Evolutionary conservation across 2,329 filamentous ascomycete genomes (phyloP).

Genomic region (Fusarium sarcochroum): DNA sequence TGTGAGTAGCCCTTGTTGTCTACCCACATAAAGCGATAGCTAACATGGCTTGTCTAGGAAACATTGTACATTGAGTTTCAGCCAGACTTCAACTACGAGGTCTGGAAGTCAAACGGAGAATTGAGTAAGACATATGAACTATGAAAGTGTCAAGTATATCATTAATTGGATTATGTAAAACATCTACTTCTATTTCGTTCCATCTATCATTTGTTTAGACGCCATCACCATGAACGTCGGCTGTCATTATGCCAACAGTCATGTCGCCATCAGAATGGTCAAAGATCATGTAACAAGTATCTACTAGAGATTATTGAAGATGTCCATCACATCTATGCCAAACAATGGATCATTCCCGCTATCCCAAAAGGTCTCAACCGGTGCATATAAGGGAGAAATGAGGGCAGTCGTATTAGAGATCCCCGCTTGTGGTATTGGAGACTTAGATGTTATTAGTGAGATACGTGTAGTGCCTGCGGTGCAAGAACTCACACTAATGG

Average conservation of each 20-base stretch:
- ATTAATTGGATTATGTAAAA: no score
- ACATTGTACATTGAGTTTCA: conserved; percentile 54
- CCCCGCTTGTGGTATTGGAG: not conserved
- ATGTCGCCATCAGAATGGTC: no score
- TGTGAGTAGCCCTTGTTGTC: conserved; percentile 23
- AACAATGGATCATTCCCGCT: conserved; percentile 32
- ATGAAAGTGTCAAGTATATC: no score
- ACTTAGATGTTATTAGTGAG: not conserved
- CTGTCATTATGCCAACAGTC: no score
- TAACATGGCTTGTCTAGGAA: conserved; percentile 35
- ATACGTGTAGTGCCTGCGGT: fast-evolving
- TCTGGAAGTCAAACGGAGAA: conserved; percentile 49
- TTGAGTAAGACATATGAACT: no score
- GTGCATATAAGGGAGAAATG: conserved; percentile 16
- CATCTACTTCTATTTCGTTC: no score
- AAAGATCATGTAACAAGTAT: no score
- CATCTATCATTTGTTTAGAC: no score
- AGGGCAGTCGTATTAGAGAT: conserved; percentile 1
- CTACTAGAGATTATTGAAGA: conserved; percentile 25
- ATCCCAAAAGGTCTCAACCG: conserved; percentile 34
- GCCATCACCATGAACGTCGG: no score
- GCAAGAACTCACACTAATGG: not conserved
- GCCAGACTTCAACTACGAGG: conserved; percentile 53
- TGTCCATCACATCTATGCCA: conserved; percentile 45
- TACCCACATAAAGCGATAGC: not conserved